These are phyloP conservation scores for Leccinum laetum DNA, from an alignment of 1,284 basidiomycete species.

Conservation along the genomic window DNA sequence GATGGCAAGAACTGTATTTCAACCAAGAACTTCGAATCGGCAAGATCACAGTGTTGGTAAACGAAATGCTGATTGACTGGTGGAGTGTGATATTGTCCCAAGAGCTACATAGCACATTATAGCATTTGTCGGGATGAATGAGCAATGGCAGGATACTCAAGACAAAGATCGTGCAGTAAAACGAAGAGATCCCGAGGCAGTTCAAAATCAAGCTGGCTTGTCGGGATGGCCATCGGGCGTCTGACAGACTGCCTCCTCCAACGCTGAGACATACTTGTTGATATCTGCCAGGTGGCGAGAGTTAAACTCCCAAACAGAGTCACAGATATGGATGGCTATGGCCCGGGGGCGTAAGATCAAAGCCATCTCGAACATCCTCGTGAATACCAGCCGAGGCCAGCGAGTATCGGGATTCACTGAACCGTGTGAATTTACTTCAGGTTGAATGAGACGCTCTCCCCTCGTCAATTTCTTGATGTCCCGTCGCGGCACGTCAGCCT, in stretches of 20 bases:
- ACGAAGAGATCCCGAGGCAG: background rate
- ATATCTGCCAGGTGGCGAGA: background rate
- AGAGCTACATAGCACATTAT: no score
- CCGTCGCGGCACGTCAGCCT: conserved; percentile 50
- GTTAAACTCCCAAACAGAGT: background rate
- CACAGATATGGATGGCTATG: no score
- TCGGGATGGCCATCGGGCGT: background rate
- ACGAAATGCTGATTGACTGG: no score
- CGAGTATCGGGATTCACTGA: no score
- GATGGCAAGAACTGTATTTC: no score
- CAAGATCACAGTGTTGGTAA: no score
- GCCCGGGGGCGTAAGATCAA: no score
- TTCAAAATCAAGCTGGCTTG: background rate
- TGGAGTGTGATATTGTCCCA: no score
- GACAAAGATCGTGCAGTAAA: background rate
- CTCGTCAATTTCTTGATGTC: conserved; percentile 39
- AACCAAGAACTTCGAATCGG: no score
- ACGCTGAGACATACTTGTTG: background rate
- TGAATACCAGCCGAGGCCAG: no score
- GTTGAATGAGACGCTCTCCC: background rate
- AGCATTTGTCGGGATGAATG: background rate
- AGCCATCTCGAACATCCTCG: no score
- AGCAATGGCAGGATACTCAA: background rate
- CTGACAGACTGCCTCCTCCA: background rate
- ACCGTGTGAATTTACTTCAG: background rate